Evolutionary conservation across 305 asterid genomes (phyloP).

Genomic region (Fraxinus paxiana): DNA sequence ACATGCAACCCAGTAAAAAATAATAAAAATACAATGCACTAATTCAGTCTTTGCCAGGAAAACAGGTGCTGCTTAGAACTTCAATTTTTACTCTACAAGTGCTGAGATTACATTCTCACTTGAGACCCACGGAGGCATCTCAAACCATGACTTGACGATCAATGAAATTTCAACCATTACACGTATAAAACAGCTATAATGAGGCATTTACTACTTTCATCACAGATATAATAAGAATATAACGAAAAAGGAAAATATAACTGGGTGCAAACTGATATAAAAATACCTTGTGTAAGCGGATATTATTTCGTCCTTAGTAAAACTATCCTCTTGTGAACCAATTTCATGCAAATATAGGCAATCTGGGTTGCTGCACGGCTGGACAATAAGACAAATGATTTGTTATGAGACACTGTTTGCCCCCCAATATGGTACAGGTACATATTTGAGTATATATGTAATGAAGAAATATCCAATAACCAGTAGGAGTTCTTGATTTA

Average conservation of each 20-base stretch:
- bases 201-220: neutral
- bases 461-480: constrained; percentile 6
- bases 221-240: neutral
- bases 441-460: constrained; percentile 10
- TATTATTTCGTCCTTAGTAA: constrained; percentile 88
- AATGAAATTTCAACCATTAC: neutral
- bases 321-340: constrained; percentile 91
- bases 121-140: neutral
- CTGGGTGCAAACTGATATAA: neutral
- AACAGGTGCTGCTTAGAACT: neutral
- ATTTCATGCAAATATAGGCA: constrained; percentile 91
- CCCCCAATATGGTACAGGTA: constrained; percentile 9
- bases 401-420: constrained; percentile 12
- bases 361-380: constrained; percentile 95
- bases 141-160: neutral
- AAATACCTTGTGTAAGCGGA: constrained; percentile 82
- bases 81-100: neutral
- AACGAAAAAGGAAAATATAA: neutral
- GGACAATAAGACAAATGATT: constrained; percentile 32
- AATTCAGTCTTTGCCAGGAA: neutral
- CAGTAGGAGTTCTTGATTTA: neutral
- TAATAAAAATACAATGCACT: neutral
- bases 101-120: neutral
- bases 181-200: neutral
- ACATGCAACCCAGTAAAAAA: neutral